These are phyloP conservation scores for Plasmodium inui DNA, from an alignment of 169 alveolate species.

Conservation along the genomic window DNA sequence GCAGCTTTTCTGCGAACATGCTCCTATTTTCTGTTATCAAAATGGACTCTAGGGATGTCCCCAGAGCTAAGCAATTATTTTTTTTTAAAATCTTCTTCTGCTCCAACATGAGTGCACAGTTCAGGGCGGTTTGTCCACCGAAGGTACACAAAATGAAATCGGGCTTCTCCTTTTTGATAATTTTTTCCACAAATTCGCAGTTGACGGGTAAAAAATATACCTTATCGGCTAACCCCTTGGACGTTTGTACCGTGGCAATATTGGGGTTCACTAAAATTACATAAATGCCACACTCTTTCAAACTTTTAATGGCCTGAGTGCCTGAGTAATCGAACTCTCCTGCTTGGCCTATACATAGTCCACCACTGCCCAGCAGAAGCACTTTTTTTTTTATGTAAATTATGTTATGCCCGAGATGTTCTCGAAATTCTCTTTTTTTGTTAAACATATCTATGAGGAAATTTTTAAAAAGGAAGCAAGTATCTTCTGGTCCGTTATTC, in stretches of 20 bases:
- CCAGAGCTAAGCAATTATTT: slow-evolving; percentile 81
- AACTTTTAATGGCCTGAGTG: slow-evolving; percentile 90
- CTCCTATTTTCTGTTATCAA: slow-evolving; percentile 90
- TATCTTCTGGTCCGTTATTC: slow-evolving; percentile 91
- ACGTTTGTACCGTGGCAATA: slow-evolving; percentile 93
- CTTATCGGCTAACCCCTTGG: slow-evolving; percentile 86
- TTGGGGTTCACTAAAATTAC: slow-evolving; percentile 91
- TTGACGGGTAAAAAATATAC: slow-evolving; percentile 91
- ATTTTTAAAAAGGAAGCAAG: slow-evolving; percentile 86
- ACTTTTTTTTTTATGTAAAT: slow-evolving; percentile 83
- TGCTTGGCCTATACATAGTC: slow-evolving; percentile 92
- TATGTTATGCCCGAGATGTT: slow-evolving; percentile 82
- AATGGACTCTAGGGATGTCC: slow-evolving; percentile 87
- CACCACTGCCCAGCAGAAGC: slow-evolving; percentile 87
- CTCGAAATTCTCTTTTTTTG: slow-evolving; percentile 59
- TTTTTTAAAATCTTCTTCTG: slow-evolving; percentile 83
- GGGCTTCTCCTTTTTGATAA: slow-evolving; percentile 89
- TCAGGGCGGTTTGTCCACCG: slow-evolving; percentile 94
- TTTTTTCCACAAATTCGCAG: slow-evolving; percentile 87
- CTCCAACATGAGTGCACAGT: slow-evolving; percentile 88
- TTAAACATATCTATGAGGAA: slow-evolving; percentile 80
- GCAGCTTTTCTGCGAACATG: slow-evolving; percentile 86
- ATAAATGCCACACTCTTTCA: slow-evolving; percentile 88
- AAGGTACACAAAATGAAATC: slow-evolving; percentile 91
- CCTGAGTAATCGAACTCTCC: slow-evolving; percentile 94